These are phyloP conservation scores for Microbotryomycetes sp. DNA, from an alignment of 1,284 basidiomycete species.

Conservation along the genomic window DNA sequence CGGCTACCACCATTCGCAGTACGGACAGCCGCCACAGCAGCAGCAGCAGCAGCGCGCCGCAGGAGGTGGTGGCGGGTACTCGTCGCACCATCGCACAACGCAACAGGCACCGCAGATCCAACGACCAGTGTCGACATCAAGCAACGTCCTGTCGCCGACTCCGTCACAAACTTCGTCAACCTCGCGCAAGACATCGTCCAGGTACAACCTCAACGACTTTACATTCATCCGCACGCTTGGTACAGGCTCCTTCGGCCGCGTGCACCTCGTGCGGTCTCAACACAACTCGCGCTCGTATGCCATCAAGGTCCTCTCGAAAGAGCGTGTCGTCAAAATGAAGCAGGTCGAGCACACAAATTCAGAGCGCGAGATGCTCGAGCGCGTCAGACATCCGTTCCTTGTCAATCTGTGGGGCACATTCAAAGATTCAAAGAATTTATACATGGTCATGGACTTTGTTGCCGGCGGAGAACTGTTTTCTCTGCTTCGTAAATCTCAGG, in stretches of 20 bases:
- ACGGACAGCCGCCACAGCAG: slow-evolving; percentile 6
- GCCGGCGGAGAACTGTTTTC: slow-evolving; percentile 95
- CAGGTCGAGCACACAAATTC: slow-evolving; percentile 98
- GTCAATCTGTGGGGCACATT: slow-evolving; percentile 98
- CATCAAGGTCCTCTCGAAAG: slow-evolving; percentile 88
- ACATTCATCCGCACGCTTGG: slow-evolving; percentile 56
- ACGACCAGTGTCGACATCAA: slow-evolving; percentile 1
- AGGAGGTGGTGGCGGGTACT: slow-evolving; percentile 3
- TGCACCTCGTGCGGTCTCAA: slow-evolving; percentile 84
- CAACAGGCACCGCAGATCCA: not conserved
- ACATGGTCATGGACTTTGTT: slow-evolving; percentile 99
- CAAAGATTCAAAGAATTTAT: slow-evolving; percentile 85
- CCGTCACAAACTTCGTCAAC: slow-evolving; percentile 31
- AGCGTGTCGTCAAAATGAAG: slow-evolving; percentile 90
- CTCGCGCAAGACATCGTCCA: slow-evolving; percentile 46
- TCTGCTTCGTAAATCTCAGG: slow-evolving; percentile 77
- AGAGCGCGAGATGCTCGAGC: slow-evolving; percentile 81
- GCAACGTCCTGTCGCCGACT: slow-evolving; percentile 24
- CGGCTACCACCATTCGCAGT: slow-evolving; percentile 6
- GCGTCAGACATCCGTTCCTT: slow-evolving; percentile 90
- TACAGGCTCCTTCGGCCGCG: slow-evolving; percentile 89
- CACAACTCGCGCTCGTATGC: slow-evolving; percentile 91
- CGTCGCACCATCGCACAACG: not conserved
- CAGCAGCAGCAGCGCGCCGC: slow-evolving; percentile 6
- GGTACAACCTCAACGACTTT: slow-evolving; percentile 48